Percentiles rank a stretch among this genome's conserved stretches.
Evolutionary conservation across 257 asterid species (phyloP).

Genomic region (Paraleonurus japonicus): DNA sequence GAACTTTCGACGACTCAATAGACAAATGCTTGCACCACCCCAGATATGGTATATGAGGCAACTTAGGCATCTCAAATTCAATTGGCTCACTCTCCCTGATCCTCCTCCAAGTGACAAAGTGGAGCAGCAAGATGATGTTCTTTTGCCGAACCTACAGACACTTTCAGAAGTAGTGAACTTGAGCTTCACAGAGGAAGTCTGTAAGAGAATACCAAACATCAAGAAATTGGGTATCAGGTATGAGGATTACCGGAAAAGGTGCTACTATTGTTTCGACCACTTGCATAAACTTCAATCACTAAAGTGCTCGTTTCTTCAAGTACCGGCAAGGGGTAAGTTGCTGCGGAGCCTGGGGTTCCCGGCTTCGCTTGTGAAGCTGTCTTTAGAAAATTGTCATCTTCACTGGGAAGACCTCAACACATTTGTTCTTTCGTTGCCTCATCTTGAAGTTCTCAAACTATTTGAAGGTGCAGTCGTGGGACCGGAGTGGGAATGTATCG

Average conservation of each 20-base stretch:
- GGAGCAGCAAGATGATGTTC: not conserved
- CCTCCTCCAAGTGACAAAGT: not conserved
- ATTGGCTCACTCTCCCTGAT: not conserved
- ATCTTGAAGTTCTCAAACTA: too few relatives aligned
- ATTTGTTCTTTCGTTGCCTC: not conserved
- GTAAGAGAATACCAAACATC: constrained; percentile 14
- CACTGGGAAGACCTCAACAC: constrained; percentile 13
- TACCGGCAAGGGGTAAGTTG: too few relatives aligned
- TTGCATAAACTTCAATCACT: constrained; percentile 5
- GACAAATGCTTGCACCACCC: not conserved
- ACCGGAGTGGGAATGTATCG: not conserved
- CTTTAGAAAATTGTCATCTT: not conserved
- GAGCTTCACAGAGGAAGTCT: not conserved
- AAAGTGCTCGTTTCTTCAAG: not conserved
- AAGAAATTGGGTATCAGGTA: not conserved
- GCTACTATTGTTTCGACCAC: not conserved
- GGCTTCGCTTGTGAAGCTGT: constrained; percentile 10
- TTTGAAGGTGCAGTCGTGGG: too few relatives aligned
- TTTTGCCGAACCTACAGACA: constrained; percentile 19
- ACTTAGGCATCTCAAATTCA: constrained; percentile 7
- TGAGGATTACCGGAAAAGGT: not conserved
- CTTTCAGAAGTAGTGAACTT: constrained; percentile 4
- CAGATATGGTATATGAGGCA: constrained; percentile 21
- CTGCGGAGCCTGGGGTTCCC: not conserved
- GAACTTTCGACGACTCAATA: not conserved